Evolutionary conservation across 257 asterid genomes (phyloP).

Genomic region (Primulina huaijiensis): DNA sequence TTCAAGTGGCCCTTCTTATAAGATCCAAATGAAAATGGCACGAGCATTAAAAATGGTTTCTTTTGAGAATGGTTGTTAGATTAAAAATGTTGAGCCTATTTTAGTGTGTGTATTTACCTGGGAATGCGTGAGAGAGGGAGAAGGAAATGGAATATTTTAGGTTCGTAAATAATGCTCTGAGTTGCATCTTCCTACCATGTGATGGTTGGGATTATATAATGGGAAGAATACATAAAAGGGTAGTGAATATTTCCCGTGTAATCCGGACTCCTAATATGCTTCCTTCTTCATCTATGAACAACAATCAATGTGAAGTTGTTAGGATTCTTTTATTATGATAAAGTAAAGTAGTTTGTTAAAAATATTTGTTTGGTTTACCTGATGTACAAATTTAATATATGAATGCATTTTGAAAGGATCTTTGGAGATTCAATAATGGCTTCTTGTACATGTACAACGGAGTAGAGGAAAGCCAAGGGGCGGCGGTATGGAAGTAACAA

Average conservation of each 20-base stretch:
- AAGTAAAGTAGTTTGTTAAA: slow-evolving; percentile 33
- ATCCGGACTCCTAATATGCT: slow-evolving; percentile 43
- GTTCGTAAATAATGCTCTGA: slow-evolving; percentile 41
- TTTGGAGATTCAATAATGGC: too few relatives aligned
- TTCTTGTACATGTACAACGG: background rate
- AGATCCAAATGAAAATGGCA: slow-evolving; percentile 40
- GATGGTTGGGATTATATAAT: slow-evolving; percentile 35
- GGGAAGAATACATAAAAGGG: slow-evolving; percentile 29
- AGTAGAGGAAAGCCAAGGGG: background rate
- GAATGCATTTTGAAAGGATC: slow-evolving; percentile 6
- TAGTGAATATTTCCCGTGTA: slow-evolving; percentile 36
- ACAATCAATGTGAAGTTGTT: background rate
- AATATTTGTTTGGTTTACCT: slow-evolving; percentile 50
- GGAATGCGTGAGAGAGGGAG: slow-evolving; percentile 1
- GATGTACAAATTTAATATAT: slow-evolving; percentile 3
- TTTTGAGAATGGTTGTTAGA: background rate
- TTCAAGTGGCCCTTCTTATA: slow-evolving; percentile 28
- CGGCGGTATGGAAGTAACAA: background rate
- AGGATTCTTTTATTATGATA: background rate
- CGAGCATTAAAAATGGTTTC: background rate
- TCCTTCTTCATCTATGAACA: slow-evolving; percentile 18
- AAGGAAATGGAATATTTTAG: slow-evolving; percentile 26
- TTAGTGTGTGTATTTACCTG: background rate
- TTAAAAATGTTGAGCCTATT: background rate
- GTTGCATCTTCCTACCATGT: slow-evolving; percentile 56